Evolutionary conservation across 345 rosid species (phyloP), one percentile per base, ranked within the genome.

Genomic region (Geranium rotundifolium): DNA sequence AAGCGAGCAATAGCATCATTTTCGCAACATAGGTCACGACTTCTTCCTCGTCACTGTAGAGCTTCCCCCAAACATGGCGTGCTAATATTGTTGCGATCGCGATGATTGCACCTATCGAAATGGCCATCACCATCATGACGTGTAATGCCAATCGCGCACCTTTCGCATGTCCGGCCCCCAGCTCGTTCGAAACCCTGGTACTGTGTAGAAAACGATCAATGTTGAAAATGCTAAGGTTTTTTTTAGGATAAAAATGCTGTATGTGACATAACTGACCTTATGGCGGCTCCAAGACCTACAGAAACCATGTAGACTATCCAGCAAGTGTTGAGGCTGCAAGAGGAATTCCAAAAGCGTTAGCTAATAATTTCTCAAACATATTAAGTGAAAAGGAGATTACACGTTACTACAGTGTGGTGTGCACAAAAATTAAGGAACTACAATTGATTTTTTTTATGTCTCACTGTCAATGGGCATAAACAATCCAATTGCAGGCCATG

Each of bases 281-380:
- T 80, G 50, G 87, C 80, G 18, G 86, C 84, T 30, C 91, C 83
- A 18, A 85, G 84, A 3, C 89, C 89, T 56, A 83, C 79, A 19
- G 95, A 77, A 74, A 85, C 74, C 90, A 80, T 83, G 68, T 80
- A 83, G 59, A 83, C 82, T 68, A 81, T 85, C 79, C 87, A 74
- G 58, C 81, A 74, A 66, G 89, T 83, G 71, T 85, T 87, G 63
- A 87, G 79, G 81, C 85, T 81, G 83, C 57, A 65, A 70, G 50
- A 41, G 50, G 50, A 41, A 5, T 41, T 41, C 10, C 12, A 41
- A 31, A n/a, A n/a, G n/a, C 37, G 37, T 31, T 31, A 2, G 37
- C n/a, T n/a, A n/a, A n/a, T n/a, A n/a, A n/a, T n/a, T n/a, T n/a
- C n/a, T n/a, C n/a, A n/a, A n/a, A n/a, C n/a, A n/a, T n/a, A n/a